Percentiles rank a stretch among this genome's conserved stretches.
Evolutionary conservation across 305 asterid genomes (phyloP).

Genomic region (Nicotiana rustica): DNA sequence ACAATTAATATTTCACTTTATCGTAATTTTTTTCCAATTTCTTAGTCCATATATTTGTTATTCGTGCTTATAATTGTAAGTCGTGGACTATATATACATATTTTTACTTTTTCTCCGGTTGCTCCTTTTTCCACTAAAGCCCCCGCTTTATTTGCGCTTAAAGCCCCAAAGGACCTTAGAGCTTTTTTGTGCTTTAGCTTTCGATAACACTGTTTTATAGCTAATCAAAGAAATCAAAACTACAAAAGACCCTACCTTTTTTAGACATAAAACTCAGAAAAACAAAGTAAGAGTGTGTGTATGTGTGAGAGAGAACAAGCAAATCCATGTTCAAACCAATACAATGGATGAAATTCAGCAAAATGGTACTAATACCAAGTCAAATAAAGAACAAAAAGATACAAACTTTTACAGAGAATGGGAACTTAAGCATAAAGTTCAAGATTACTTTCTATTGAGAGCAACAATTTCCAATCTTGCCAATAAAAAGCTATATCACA

Average conservation of each 20-base stretch:
- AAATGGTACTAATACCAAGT: not conserved
- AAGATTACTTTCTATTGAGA: not conserved
- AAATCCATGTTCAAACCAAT: not conserved
- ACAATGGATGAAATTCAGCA: not conserved
- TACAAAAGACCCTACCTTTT: not conserved
- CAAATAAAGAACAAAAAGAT: not conserved
- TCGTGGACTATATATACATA: too few species aligned
- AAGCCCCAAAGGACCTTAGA: too few species aligned
- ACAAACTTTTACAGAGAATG: not conserved
- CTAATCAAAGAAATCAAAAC: not conserved
- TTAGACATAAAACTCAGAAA: not conserved
- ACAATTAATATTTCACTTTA: too few species aligned
- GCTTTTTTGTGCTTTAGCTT: too few species aligned
- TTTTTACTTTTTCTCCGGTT: too few species aligned
- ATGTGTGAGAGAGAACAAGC: not conserved
- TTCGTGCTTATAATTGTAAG: too few species aligned
- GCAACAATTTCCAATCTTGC: not conserved
- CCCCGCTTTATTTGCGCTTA: too few species aligned
- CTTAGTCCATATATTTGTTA: too few species aligned
- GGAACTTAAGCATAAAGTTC: not conserved
- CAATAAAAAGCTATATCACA: not conserved
- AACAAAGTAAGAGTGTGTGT: not conserved
- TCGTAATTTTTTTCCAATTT: too few species aligned
- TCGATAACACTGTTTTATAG: not conserved
- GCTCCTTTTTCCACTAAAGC: too few species aligned